Conservation (phyloP, 208 protist species). For the Plasmodiophora brassicae region DNA sequence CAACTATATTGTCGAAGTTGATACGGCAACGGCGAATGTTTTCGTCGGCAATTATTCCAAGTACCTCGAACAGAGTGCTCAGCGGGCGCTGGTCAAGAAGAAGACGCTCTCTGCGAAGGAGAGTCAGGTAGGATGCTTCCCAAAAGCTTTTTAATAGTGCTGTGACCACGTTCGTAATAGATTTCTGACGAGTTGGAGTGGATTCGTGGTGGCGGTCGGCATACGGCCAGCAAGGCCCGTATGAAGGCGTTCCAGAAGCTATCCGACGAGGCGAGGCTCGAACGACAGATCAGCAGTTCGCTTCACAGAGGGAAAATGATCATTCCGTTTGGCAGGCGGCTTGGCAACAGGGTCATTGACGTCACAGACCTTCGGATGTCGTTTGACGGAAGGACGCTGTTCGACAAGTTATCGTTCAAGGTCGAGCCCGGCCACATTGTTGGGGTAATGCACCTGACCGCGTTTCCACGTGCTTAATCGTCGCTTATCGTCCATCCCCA, state of each 20-base stretch:
- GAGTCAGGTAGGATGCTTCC: background rate
- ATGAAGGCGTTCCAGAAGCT: background rate
- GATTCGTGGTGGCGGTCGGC: slow-evolving; percentile 39
- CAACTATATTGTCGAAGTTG: slow-evolving; percentile 54
- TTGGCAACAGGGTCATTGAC: background rate
- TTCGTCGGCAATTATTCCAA: slow-evolving; percentile 54
- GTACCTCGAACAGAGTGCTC: slow-evolving; percentile 50
- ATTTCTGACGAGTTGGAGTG: slow-evolving; percentile 54
- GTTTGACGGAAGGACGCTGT: background rate
- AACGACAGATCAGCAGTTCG: background rate
- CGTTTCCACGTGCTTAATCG: background rate
- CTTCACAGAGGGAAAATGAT: background rate
- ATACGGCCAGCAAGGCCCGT: background rate
- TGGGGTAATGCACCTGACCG: background rate
- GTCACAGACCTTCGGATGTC: background rate
- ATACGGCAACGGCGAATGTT: background rate
- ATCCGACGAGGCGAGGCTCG: background rate
- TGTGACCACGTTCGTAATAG: background rate
- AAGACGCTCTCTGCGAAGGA: slow-evolving; percentile 42
- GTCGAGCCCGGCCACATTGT: background rate
- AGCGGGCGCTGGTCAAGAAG: slow-evolving; percentile 42
- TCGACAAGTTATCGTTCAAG: background rate
- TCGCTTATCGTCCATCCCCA: background rate
- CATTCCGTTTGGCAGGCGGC: background rate
- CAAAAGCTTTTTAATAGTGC: slow-evolving; percentile 12